Conservation (phyloP, 345 rosid genomes). For the Ceriops tagal region DNA sequence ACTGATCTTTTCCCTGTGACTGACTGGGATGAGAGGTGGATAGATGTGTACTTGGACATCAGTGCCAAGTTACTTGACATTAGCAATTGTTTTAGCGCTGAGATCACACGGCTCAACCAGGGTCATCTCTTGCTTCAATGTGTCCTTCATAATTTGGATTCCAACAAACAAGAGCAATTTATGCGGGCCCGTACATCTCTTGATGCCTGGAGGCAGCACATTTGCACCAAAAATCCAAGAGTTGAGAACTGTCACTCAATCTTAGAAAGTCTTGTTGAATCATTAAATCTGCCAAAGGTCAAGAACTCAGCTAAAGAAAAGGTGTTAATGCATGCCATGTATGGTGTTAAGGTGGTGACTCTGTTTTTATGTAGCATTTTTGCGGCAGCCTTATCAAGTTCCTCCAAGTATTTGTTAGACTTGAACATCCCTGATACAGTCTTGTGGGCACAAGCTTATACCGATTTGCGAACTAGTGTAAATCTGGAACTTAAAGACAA, state of each 20-base stretch:
- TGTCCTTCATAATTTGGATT: slow-evolving; percentile 54
- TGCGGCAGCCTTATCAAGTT: slow-evolving; percentile 71
- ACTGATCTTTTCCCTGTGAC: slow-evolving; percentile 73
- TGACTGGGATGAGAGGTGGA: slow-evolving; percentile 93
- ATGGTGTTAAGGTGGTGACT: slow-evolving; percentile 80
- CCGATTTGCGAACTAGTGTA: slow-evolving; percentile 47
- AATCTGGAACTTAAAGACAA: slow-evolving; percentile 50
- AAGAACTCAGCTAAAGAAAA: slow-evolving; percentile 85
- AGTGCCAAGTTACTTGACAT: slow-evolving; percentile 85
- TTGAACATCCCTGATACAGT: slow-evolving; percentile 46
- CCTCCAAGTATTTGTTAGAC: slow-evolving; percentile 49
- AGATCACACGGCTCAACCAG: slow-evolving; percentile 66
- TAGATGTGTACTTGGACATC: slow-evolving; percentile 79
- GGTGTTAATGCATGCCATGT: slow-evolving; percentile 84
- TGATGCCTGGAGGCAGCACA: slow-evolving; percentile 72
- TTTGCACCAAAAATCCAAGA: slow-evolving; percentile 57
- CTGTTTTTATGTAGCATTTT: slow-evolving; percentile 68
- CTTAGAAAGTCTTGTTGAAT: slow-evolving; percentile 47
- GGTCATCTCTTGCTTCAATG: slow-evolving; percentile 79
- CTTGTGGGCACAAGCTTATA: slow-evolving; percentile 56
- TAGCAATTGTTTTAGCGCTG: slow-evolving; percentile 73
- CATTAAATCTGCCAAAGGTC: slow-evolving; percentile 69
- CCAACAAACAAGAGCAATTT: slow-evolving; percentile 42
- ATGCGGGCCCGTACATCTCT: slow-evolving; percentile 58
- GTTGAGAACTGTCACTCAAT: slow-evolving; percentile 55